Evolutionary conservation across 2,329 filamentous ascomycete species (phyloP).

Genomic region (Arthroderma sp.): DNA sequence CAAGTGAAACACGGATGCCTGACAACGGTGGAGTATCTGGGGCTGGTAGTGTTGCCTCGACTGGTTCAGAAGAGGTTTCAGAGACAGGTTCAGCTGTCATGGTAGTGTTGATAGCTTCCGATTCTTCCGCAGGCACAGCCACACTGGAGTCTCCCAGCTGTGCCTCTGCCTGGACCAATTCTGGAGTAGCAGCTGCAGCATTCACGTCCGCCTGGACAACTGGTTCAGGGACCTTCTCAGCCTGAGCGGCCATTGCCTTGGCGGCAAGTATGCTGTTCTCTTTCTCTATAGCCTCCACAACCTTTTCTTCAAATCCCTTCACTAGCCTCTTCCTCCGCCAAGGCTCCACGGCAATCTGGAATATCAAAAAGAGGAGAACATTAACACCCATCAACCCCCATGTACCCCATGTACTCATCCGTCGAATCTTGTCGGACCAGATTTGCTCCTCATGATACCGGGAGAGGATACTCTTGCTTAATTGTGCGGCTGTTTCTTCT

Average conservation of each 20-base stretch:
- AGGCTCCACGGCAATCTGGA: slow-evolving; percentile 83
- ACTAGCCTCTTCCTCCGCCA: slow-evolving; percentile 76
- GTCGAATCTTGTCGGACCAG: slow-evolving; percentile 92
- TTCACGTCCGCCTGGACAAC: neutral
- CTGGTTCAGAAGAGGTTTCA: too few relatives aligned
- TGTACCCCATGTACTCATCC: slow-evolving; percentile 96
- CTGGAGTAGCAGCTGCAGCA: slow-evolving; percentile 5
- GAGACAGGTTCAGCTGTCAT: neutral
- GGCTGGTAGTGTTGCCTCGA: neutral
- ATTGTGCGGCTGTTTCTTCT: slow-evolving; percentile 58
- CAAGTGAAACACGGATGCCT: slow-evolving; percentile 18
- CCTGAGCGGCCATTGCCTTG: slow-evolving; percentile 6
- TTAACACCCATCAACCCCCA: slow-evolving; percentile 98
- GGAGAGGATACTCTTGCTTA: slow-evolving; percentile 73
- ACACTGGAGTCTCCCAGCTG: neutral
- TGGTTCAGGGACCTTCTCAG: slow-evolving; percentile 2
- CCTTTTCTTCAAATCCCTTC: slow-evolving; percentile 66
- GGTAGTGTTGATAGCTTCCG: neutral
- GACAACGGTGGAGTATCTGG: neutral
- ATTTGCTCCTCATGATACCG: slow-evolving; percentile 98
- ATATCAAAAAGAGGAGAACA: slow-evolving; percentile 70
- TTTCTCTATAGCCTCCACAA: slow-evolving; percentile 56
- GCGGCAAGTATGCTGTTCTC: slow-evolving; percentile 29
- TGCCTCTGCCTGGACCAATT: slow-evolving; percentile 8
- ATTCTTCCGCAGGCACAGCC: neutral